Evolutionary conservation across 129 eudicot species (phyloP).

Genomic region (Lactuca saligna): DNA sequence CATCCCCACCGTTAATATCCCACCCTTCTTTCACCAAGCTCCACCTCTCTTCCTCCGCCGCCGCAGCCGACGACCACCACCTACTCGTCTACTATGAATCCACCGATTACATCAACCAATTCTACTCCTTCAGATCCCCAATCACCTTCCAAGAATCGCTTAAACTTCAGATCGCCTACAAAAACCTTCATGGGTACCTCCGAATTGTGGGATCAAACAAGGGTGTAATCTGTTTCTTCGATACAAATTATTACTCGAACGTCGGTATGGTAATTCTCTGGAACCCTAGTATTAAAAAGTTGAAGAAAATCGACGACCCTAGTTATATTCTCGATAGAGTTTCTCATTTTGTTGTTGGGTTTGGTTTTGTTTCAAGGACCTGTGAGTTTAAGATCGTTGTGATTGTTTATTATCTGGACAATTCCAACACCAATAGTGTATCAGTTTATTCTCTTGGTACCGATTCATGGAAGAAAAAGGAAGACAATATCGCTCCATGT

Average conservation of each 20-base stretch:
- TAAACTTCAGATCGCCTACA: conserved; percentile 27
- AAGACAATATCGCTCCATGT: conserved; percentile 30
- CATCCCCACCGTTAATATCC: conserved; percentile 31
- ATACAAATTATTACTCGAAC: conserved; percentile 30
- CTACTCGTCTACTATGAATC: conserved; percentile 43
- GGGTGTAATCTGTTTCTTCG: conserved; percentile 48
- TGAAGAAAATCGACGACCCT: conserved; percentile 17
- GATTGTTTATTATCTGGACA: conserved; percentile 29
- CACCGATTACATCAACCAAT: conserved; percentile 29
- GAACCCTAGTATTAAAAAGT: conserved; percentile 42
- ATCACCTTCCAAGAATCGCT: conserved; percentile 19
- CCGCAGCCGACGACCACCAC: conserved; percentile 17
- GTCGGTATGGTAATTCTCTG: conserved; percentile 34
- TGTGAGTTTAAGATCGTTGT: conserved; percentile 42
- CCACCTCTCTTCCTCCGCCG: conserved; percentile 35
- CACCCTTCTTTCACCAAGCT: conserved; percentile 43
- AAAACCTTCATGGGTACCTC: conserved; percentile 37
- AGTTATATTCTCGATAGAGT: not conserved
- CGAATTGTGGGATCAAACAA: conserved; percentile 40
- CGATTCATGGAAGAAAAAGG: conserved; percentile 41
- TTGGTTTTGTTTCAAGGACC: conserved; percentile 41
- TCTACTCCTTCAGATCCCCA: conserved; percentile 34
- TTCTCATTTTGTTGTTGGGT: conserved; percentile 46
- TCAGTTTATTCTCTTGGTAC: conserved; percentile 30
- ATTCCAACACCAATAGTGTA: not conserved